phyloP scores from a whole-genome alignment of 768 basidiomycete genomes.

The Cystobasidium ongulense region DNA sequence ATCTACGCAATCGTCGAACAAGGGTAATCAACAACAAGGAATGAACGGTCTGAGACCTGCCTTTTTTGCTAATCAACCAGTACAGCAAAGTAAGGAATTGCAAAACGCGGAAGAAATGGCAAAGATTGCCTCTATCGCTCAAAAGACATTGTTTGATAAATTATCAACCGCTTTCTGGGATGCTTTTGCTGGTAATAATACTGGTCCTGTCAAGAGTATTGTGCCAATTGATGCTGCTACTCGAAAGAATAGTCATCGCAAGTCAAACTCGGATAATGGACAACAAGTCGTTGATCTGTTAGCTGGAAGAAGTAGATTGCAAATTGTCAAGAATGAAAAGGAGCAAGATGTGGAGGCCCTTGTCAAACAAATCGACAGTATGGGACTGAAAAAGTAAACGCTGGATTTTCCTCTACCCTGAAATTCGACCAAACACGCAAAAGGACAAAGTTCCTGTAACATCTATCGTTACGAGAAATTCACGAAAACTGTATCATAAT shows the following conservation, averaged over 20 bases:
- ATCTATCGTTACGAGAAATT: too few relatives aligned
- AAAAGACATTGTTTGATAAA: slow-evolving; percentile 29
- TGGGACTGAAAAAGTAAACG: slow-evolving; percentile 4
- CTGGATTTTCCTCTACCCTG: too few relatives aligned
- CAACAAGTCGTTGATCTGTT: slow-evolving; percentile 18
- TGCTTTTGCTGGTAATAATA: slow-evolving; percentile 18
- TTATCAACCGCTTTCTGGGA: slow-evolving; percentile 28
- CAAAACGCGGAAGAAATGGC: neutral
- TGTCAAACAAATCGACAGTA: neutral
- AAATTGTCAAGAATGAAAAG: slow-evolving; percentile 1
- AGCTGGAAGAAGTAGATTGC: slow-evolving; percentile 16
- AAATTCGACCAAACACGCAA: too few relatives aligned
- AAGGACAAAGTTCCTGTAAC: too few relatives aligned
- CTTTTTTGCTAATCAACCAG: slow-evolving; percentile 23
- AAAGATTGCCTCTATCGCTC: slow-evolving; percentile 12
- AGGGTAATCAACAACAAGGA: neutral
- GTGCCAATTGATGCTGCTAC: neutral
- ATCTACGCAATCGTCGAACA: neutral
- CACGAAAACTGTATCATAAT: too few relatives aligned
- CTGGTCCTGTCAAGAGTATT: neutral
- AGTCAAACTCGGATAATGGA: neutral
- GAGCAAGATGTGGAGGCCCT: neutral
- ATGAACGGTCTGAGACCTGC: slow-evolving; percentile 26
- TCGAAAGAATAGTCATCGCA: neutral
- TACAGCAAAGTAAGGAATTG: neutral